Evolutionary conservation across 495 filamentous ascomycete species (phyloP).

Genomic region (Lineolata rhizophorae): DNA sequence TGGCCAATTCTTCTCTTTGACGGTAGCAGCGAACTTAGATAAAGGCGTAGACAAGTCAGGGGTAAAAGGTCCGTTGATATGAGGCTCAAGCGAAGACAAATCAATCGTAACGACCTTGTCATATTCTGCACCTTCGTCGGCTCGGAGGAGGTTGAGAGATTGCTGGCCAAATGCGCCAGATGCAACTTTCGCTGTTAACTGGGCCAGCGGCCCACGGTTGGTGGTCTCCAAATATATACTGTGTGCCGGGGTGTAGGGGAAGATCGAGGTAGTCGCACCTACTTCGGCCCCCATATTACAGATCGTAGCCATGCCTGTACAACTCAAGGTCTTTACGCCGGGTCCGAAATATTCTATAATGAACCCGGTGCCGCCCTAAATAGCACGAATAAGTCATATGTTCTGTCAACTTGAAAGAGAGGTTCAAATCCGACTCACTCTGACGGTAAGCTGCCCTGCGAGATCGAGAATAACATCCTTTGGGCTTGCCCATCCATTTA

Average conservation of each 20-base stretch:
- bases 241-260: constrained; percentile 56
- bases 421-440: too few relatives aligned
- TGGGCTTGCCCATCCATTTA: constrained; percentile 77
- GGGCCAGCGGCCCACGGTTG: constrained; percentile 48
- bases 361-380: constrained; percentile 66
- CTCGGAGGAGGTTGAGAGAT: constrained; percentile 44
- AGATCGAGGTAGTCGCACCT: constrained; percentile 87
- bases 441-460: constrained; percentile 75
- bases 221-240: constrained; percentile 65
- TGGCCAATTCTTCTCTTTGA: constrained; percentile 72
- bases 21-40: constrained; percentile 65
- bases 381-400: background rate
- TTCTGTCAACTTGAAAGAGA: too few relatives aligned
- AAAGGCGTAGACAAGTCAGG: constrained; percentile 85
- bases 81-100: constrained; percentile 74
- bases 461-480: constrained; percentile 89
- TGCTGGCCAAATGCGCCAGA: constrained; percentile 18
- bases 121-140: constrained; percentile 66
- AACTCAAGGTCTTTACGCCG: constrained; percentile 72
- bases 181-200: constrained; percentile 29
- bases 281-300: constrained; percentile 90
- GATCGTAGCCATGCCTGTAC: constrained; percentile 80
- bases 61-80: constrained; percentile 94
- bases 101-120: constrained; percentile 86
- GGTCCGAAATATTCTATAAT: constrained; percentile 86